Percentiles rank a stretch among this genome's conserved stretches.
Conservation (phyloP, 2,329 filamentous ascomycete genomes). For the Aspergillus arachidicola region DNA sequence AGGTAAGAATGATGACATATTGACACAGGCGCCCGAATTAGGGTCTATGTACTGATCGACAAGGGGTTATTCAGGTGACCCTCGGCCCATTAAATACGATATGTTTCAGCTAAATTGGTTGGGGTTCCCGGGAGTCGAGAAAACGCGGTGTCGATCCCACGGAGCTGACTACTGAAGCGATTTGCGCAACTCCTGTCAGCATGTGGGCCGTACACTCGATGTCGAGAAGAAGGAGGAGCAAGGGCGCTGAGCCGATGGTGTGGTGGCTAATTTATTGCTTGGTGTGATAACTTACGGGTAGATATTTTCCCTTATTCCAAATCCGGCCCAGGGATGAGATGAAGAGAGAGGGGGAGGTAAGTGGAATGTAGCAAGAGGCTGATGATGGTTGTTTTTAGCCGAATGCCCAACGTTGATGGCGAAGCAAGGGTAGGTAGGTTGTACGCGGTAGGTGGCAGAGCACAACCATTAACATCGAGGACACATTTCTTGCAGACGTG, state of each 20-base stretch:
- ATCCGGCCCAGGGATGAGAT: constrained; percentile 18
- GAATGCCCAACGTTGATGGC: constrained; percentile 23
- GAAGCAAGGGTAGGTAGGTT: constrained; percentile 28
- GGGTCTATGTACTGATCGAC: constrained; percentile 28
- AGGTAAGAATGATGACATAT: constrained; percentile 62
- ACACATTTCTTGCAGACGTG: constrained; percentile 21
- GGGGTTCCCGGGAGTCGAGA: constrained; percentile 13
- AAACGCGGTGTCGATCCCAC: constrained; percentile 20
- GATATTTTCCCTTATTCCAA: constrained; percentile 2
- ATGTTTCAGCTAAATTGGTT: constrained; percentile 19
- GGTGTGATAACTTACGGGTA: constrained; percentile 8
- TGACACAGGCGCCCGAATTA: constrained; percentile 34
- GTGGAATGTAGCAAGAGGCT: constrained; percentile 20
- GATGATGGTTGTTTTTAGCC: constrained; percentile 21
- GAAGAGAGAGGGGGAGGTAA: constrained; percentile 15
- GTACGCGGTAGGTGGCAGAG: constrained; percentile 21
- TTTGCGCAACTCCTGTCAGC: constrained; percentile 26
- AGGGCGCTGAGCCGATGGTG: background rate
- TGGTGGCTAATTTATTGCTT: background rate
- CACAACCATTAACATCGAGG: constrained; percentile 24
- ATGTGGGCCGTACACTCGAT: constrained; percentile 15
- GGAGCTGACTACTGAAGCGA: constrained; percentile 19
- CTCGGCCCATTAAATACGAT: constrained; percentile 19
- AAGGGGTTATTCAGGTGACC: constrained; percentile 19
- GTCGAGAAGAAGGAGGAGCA: background rate